Base-by-base conservation (phyloP, 352 stramenopile genomes). In the Plasmopara halstedii region DNA sequence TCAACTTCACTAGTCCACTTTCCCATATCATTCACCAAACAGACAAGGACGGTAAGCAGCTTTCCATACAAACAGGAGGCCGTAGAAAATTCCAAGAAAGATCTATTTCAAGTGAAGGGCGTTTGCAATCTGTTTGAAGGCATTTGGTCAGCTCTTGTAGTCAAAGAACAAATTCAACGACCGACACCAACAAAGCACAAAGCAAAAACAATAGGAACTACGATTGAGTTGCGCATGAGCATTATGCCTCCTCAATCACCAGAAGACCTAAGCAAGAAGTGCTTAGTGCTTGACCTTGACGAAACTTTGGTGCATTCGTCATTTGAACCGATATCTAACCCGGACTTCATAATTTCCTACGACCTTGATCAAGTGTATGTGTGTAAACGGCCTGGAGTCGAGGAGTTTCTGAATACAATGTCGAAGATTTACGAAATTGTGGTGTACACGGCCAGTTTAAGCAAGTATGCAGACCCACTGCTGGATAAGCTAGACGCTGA, bases 231-330 rank as follows among this genome's bases (percentile, higher is more conserved):
- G 7, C 65, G 72, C 46, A 79, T 73, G 58, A 88, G 71, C 36
- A 61, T 88, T 21, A 46, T 88, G 18, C 61, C 63, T 19, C 70
- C 70, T 3, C 20, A 58, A 5, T 51, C 32, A 5, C 59, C 61
- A 0, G 57, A 75, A 19, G 80, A 94, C 40, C 47, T 56, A 3
- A 81, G 72, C 33, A 94, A 93, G 50, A 95, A 95, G 56, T 94
- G 84, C 29, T 73, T 97, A 18, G 83, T 97, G 20, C 69, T 99
- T 17, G 96, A 99, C 53, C 67, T 99, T 20, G 96, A 99, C 64
- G 96, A 99, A 60, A 99, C 96, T 13, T 68, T 99, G 4, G 95
- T 99, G 9, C 95, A 99, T 73, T 97, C 85, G 27, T 98, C 89
- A 32, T 99, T 99, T 60, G 76, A 75, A 65, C 81, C 93, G 6